phyloP scores from a whole-genome alignment of 768 basidiomycete genomes.

The Boletus rubescentipes region DNA sequence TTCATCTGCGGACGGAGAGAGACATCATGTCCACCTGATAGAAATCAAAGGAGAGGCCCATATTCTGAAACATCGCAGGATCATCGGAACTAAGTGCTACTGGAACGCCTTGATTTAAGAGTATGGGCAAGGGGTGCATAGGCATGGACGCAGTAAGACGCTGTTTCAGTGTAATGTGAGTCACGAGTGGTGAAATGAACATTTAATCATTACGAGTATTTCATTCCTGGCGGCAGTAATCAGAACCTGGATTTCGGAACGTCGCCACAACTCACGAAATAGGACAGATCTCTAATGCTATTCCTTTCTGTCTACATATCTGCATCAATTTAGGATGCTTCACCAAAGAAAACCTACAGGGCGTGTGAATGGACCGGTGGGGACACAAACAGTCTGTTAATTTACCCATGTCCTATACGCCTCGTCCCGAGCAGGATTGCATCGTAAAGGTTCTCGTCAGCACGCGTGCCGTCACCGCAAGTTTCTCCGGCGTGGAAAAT shows the following conservation, averaged over 20 bases:
- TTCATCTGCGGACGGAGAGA: too few species aligned
- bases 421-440: slow-evolving; percentile 76
- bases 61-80: slow-evolving; percentile 73
- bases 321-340: slow-evolving; percentile 76
- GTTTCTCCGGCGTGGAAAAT: slow-evolving; percentile 84
- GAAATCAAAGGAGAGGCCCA: slow-evolving; percentile 77
- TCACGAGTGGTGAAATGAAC: background rate
- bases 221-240: slow-evolving; percentile 54
- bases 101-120: slow-evolving; percentile 71
- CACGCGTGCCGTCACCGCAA: slow-evolving; percentile 67
- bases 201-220: slow-evolving; percentile 50
- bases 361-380: background rate
- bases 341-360: slow-evolving; percentile 61
- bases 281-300: slow-evolving; percentile 75
- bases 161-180: slow-evolving; percentile 32
- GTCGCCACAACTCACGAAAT: slow-evolving; percentile 59
- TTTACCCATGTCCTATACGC: slow-evolving; percentile 78
- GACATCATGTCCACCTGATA: slow-evolving; percentile 37
- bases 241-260: background rate
- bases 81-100: slow-evolving; percentile 75
- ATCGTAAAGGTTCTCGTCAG: slow-evolving; percentile 75
- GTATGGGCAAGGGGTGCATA: slow-evolving; percentile 71
- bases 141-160: slow-evolving; percentile 78
- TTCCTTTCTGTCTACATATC: slow-evolving; percentile 58
- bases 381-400: background rate